Evolutionary conservation across 192 early-diverging fungal genomes (phyloP).

Genomic region (Coemansia sp.): DNA sequence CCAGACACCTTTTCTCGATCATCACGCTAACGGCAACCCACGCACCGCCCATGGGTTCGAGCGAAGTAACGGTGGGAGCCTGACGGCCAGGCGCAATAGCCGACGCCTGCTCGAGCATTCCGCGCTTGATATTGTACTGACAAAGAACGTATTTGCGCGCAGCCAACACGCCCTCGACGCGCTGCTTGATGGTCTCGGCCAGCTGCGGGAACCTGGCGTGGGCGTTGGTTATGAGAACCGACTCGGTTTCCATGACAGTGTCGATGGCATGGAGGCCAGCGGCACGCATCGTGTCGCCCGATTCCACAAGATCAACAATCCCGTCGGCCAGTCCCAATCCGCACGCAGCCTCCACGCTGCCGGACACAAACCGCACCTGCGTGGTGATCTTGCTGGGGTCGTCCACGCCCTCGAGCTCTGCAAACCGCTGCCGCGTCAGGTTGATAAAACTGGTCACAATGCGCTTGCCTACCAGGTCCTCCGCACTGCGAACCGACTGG

Average conservation of each 20-base stretch:
- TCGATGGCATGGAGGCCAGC: slow-evolving; percentile 92
- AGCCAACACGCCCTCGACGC: slow-evolving; percentile 89
- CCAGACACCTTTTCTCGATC: slow-evolving; percentile 76
- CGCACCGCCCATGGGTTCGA: slow-evolving; percentile 67
- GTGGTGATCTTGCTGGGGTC: slow-evolving; percentile 60
- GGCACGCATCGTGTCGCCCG: slow-evolving; percentile 99
- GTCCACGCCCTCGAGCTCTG: slow-evolving; percentile 66
- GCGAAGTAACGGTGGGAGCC: slow-evolving; percentile 82
- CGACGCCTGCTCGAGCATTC: slow-evolving; percentile 62
- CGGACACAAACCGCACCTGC: slow-evolving; percentile 82
- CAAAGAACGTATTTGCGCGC: slow-evolving; percentile 86
- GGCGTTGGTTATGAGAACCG: slow-evolving; percentile 88
- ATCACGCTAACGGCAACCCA: slow-evolving; percentile 94
- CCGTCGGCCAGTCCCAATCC: slow-evolving; percentile 95
- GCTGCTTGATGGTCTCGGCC: slow-evolving; percentile 73
- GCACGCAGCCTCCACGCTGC: slow-evolving; percentile 95
- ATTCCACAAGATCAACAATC: slow-evolving; percentile 83
- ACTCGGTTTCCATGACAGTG: slow-evolving; percentile 79
- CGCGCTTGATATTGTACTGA: slow-evolving; percentile 86
- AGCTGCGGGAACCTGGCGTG: slow-evolving; percentile 72
- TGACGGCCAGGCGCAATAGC: slow-evolving; percentile 90
- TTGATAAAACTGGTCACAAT: slow-evolving; percentile 92
- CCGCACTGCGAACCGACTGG: slow-evolving; percentile 39
- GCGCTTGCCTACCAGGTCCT: slow-evolving; percentile 84
- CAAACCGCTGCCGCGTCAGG: slow-evolving; percentile 70